Percentiles rank a stretch among this genome's conserved stretches.
phyloP scores from a whole-genome alignment of 1,139 yeast genomes.

The Pichia sp. region DNA sequence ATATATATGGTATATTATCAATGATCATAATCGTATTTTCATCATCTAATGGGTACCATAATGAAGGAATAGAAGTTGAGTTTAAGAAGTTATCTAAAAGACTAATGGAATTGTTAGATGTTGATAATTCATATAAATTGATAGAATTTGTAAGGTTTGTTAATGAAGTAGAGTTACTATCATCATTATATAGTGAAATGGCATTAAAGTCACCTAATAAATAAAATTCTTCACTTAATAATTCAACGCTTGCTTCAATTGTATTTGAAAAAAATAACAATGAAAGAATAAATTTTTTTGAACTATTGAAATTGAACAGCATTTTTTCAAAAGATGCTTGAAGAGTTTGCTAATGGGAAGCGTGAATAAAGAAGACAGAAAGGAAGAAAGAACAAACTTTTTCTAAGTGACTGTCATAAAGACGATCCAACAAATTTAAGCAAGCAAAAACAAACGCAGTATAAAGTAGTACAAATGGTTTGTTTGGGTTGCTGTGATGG shows the following conservation, averaged over 20 bases:
- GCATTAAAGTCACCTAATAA: slow-evolving; percentile 62
- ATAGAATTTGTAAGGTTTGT: slow-evolving; percentile 43
- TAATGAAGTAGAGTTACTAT: background rate
- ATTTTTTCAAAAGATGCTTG: background rate
- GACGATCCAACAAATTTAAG: background rate
- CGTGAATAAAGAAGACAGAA: background rate
- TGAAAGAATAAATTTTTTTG: background rate
- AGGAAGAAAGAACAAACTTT: background rate
- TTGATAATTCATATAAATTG: slow-evolving; percentile 16
- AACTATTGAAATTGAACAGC: background rate
- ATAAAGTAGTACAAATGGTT: background rate
- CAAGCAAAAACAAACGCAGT: background rate
- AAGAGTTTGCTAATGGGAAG: background rate
- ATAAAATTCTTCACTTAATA: slow-evolving; percentile 35
- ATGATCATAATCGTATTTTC: slow-evolving; percentile 12
- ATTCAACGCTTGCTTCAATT: background rate
- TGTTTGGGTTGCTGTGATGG: background rate
- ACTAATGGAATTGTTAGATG: slow-evolving; percentile 10
- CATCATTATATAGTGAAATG: slow-evolving; percentile 43
- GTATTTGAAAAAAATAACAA: background rate
- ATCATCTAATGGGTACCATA: slow-evolving; percentile 12
- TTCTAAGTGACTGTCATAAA: background rate
- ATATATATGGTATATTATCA: slow-evolving; percentile 21
- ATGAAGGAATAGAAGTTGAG: slow-evolving; percentile 3
- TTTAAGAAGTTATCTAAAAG: slow-evolving; percentile 1